Evolutionary conservation across 371 early-diverging fungal genomes (phyloP).

Genomic region (Lichtheimia hyalospora): DNA sequence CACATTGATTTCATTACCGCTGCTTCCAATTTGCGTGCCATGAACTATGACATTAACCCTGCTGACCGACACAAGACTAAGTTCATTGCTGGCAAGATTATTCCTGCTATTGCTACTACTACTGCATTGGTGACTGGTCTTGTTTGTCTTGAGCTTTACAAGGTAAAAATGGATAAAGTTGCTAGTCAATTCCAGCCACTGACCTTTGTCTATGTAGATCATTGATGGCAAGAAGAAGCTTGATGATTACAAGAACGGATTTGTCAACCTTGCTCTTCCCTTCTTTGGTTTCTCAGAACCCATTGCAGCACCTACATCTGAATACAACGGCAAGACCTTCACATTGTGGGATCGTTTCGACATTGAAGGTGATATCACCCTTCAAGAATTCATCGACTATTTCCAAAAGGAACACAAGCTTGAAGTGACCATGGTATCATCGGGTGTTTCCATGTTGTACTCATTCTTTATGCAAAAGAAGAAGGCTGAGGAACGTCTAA

Average conservation of each 20-base stretch:
- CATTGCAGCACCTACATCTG: conserved; percentile 82
- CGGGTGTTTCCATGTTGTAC: conserved; percentile 93
- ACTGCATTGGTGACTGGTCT: conserved; percentile 99
- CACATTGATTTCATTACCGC: conserved; percentile 99
- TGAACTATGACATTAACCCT: conserved; percentile 93
- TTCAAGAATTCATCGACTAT: conserved; percentile 87
- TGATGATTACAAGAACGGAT: conserved; percentile 99
- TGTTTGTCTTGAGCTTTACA: conserved; percentile 97
- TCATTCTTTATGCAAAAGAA: conserved; percentile 87
- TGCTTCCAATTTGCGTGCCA: conserved; percentile 96
- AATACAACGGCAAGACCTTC: conserved; percentile 86
- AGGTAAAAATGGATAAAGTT: conserved; percentile 47
- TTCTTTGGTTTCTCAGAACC: conserved; percentile 99
- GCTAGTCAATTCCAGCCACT: background rate
- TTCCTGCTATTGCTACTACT: conserved; percentile 99
- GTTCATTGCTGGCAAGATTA: conserved; percentile 99
- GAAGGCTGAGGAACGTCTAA: conserved; percentile 81
- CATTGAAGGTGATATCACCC: conserved; percentile 81
- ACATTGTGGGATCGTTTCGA: conserved; percentile 98
- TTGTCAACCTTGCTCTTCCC: conserved; percentile 98
- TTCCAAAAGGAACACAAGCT: conserved; percentile 85
- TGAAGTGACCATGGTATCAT: conserved; percentile 94
- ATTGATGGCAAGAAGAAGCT: conserved; percentile 78
- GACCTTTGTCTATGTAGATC: conserved; percentile 26
- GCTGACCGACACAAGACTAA: conserved; percentile 97